These are phyloP conservation scores for Oryza australiensis DNA, from an alignment of 176 grass and related monocot genomes.

Conservation along the genomic window DNA sequence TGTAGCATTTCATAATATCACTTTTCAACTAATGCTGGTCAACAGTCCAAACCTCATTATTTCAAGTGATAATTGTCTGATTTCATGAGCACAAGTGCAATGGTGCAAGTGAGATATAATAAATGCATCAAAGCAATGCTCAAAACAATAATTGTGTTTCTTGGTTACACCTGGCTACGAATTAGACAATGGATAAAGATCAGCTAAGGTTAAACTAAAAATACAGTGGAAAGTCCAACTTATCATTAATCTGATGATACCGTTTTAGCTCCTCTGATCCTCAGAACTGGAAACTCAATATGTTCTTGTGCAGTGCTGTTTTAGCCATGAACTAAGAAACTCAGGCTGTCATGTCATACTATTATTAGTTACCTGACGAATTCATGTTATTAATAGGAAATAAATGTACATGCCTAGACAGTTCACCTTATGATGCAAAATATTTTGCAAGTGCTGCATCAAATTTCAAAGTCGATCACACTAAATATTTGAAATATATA, in stretches of 20 bases:
- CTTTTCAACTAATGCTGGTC: neutral
- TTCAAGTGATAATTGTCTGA: neutral
- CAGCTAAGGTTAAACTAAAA: neutral
- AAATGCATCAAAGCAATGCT: constrained; percentile 1
- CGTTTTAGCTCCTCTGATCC: neutral
- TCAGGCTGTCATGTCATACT: neutral
- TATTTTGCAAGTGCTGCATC: neutral
- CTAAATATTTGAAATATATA: neutral
- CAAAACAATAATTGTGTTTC: neutral
- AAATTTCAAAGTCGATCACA: neutral
- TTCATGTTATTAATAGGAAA: neutral
- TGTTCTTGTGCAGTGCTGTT: neutral
- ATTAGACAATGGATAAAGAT: neutral
- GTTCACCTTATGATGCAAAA: neutral
- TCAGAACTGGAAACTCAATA: neutral
- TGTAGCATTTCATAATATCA: constrained; percentile 15
- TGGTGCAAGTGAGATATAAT: constrained; percentile 12
- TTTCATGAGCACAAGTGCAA: constrained; percentile 25
- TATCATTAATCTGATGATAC: neutral
- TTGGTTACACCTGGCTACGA: neutral
- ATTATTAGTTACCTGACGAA: neutral
- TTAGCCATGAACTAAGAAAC: neutral
- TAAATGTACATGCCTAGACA: neutral
- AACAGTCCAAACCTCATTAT: neutral
- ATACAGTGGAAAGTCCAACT: neutral